phyloP scores from a whole-genome alignment of 306 rosid genomes.

The Vigna unguiculata region DNA sequence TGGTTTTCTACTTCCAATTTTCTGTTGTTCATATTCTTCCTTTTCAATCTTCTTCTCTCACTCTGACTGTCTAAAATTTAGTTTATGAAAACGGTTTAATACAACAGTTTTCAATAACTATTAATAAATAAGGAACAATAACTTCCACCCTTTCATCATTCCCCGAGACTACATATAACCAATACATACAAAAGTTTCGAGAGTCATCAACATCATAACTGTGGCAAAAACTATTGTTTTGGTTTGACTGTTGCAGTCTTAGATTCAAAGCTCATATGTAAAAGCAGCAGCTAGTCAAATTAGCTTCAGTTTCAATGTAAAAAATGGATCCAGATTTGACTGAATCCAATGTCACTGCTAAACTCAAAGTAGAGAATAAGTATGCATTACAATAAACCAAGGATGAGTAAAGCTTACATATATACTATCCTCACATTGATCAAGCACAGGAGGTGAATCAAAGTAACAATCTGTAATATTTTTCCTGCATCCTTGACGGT shows the following conservation, averaged over 20 bases:
- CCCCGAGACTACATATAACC: background rate
- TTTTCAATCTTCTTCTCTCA: too few species aligned
- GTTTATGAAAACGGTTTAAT: too few species aligned
- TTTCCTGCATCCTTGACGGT: constrained; percentile 72
- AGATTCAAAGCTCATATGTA: too few species aligned
- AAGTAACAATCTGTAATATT: constrained; percentile 64
- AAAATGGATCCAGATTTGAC: too few species aligned
- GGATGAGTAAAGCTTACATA: constrained; percentile 66
- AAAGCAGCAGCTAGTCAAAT: too few species aligned
- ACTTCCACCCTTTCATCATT: background rate
- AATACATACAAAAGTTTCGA: background rate
- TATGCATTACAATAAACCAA: background rate
- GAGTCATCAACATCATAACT: background rate
- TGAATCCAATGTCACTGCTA: too few species aligned
- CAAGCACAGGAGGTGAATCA: constrained; percentile 70
- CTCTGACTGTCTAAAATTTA: too few species aligned
- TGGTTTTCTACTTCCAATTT: too few species aligned
- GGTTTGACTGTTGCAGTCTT: too few species aligned
- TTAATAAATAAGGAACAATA: background rate
- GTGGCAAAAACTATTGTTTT: background rate
- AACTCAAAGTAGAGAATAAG: background rate
- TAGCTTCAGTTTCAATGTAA: too few species aligned
- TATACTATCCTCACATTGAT: constrained; percentile 80
- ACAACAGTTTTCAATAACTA: too few species aligned
- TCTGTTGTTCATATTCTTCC: too few species aligned